Evolutionary conservation across 306 rosid species (phyloP).

Genomic region (Citrullus mucosospermus): DNA sequence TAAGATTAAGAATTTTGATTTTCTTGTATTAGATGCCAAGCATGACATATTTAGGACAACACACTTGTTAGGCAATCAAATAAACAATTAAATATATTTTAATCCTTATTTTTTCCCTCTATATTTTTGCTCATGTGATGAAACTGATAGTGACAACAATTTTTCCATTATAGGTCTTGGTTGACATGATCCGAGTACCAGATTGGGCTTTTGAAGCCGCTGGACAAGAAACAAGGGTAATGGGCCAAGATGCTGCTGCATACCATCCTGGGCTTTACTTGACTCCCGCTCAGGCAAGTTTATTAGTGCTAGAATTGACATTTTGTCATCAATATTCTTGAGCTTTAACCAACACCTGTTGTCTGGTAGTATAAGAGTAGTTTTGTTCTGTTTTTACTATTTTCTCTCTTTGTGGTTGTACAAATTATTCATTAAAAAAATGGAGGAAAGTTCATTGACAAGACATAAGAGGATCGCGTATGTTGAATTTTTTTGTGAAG

Average conservation of each 20-base stretch:
- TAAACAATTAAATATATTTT: background rate
- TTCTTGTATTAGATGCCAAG: background rate
- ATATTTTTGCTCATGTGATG: background rate
- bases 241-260: slow-evolving; percentile 89
- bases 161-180: slow-evolving; percentile 42
- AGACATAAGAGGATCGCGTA: background rate
- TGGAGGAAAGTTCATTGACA: background rate
- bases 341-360: background rate
- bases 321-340: background rate
- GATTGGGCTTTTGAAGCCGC: slow-evolving; percentile 99
- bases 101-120: background rate
- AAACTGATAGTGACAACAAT: background rate
- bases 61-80: background rate
- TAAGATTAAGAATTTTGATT: background rate
- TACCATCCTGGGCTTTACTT: slow-evolving; percentile 92
- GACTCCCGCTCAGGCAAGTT: slow-evolving; percentile 89
- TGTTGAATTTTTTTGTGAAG: background rate
- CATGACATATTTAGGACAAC: background rate
- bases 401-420: background rate
- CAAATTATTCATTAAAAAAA: background rate
- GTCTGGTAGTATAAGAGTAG: background rate
- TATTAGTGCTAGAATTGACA: background rate
- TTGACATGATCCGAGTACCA: slow-evolving; percentile 97
- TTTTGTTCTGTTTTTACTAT: background rate
- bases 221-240: slow-evolving; percentile 85